A percentile compares a stretch with the other conserved stretches of the same genome.
Conservation (phyloP, 2,329 filamentous ascomycete species). For the Aureobasidium uvarum region DNA sequence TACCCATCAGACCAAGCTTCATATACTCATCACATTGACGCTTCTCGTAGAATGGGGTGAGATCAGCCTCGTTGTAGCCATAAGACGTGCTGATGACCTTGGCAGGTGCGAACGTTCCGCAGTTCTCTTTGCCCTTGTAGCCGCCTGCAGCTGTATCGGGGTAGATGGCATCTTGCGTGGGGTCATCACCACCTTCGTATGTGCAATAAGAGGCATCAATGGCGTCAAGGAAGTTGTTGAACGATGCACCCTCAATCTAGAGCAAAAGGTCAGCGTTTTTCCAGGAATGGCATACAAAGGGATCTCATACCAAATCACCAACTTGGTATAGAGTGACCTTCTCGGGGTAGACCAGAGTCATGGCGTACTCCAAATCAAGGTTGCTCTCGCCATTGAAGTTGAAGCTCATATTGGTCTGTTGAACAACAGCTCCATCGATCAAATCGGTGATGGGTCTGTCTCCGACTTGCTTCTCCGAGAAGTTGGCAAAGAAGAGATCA, state of each 20-base stretch:
- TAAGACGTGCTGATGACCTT: constrained; percentile 59
- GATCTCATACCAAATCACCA: constrained; percentile 37
- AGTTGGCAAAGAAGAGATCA: constrained; percentile 41
- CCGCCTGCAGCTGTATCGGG: constrained; percentile 36
- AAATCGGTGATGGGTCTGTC: constrained; percentile 36
- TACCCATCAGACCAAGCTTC: constrained; percentile 56
- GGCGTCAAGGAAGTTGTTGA: constrained; percentile 46
- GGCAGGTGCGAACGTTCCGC: constrained; percentile 48
- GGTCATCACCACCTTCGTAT: constrained; percentile 45
- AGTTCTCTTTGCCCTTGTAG: constrained; percentile 47
- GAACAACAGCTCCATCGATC: constrained; percentile 42
- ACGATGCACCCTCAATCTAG: constrained; percentile 37
- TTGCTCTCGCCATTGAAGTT: constrained; percentile 50
- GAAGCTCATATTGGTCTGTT: constrained; percentile 42
- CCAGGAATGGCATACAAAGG: not conserved
- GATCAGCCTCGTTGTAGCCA: constrained; percentile 53
- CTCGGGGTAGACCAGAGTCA: constrained; percentile 55
- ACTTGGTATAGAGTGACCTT: constrained; percentile 51
- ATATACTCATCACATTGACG: constrained; percentile 58
- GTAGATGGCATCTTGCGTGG: constrained; percentile 42
- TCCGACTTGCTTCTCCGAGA: constrained; percentile 37
- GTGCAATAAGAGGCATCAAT: constrained; percentile 49
- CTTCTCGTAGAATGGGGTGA: constrained; percentile 50
- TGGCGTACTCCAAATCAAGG: constrained; percentile 57
- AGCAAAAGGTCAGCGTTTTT: not conserved